Evolutionary conservation across 2,329 filamentous ascomycete genomes (phyloP).

Genomic region (Leptodontidium sp.): DNA sequence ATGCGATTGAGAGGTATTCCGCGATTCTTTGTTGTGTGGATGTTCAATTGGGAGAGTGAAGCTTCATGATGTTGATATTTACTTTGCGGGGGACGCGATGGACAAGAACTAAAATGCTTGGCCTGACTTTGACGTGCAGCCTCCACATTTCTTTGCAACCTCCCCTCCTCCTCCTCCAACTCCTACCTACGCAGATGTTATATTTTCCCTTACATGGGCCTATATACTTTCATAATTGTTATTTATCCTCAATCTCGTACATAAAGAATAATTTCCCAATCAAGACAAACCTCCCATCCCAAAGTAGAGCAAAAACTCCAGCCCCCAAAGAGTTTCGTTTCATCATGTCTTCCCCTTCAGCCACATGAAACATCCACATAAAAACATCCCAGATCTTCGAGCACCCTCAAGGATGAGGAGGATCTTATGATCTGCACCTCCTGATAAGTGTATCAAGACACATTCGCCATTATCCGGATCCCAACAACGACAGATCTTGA

Average conservation of each 20-base stretch:
- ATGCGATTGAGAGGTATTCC: background rate
- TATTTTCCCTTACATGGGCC: background rate
- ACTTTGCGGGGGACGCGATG: conserved; percentile 26
- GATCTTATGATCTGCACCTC: conserved; percentile 18
- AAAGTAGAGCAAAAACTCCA: background rate
- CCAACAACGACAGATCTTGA: background rate
- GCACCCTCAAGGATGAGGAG: conserved; percentile 2
- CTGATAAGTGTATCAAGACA: background rate
- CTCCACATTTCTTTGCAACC: background rate
- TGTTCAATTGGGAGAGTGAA: background rate
- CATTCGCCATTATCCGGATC: conserved; percentile 5
- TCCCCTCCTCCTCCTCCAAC: background rate
- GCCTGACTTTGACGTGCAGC: background rate
- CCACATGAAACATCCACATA: conserved; percentile 11
- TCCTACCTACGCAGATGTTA: background rate
- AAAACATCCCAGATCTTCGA: background rate
- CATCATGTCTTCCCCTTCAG: background rate
- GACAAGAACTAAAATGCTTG: background rate
- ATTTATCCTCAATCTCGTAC: background rate
- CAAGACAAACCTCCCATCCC: background rate
- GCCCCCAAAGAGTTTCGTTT: conserved; percentile 7
- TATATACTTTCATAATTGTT: background rate
- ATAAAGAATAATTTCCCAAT: background rate
- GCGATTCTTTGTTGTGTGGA: background rate
- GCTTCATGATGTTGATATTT: conserved; percentile 31